phyloP scores from a whole-genome alignment of 495 filamentous ascomycete species.

The Bacidia rubella region DNA sequence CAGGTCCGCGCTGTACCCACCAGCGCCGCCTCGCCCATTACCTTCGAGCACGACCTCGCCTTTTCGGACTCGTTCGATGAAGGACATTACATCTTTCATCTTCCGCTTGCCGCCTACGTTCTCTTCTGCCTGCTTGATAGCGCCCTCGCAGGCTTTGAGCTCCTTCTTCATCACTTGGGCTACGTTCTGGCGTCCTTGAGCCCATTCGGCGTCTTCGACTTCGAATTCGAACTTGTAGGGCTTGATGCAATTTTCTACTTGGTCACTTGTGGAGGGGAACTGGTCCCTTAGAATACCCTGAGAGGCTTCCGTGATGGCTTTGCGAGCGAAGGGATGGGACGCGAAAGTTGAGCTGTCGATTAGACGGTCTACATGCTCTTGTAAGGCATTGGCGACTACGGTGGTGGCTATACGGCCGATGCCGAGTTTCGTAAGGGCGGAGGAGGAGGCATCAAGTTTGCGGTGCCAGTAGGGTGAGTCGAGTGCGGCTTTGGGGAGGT shows the following conservation, averaged over 20 bases:
- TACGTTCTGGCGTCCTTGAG: conserved; percentile 65
- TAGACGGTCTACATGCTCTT: conserved; percentile 68
- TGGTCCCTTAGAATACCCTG: conserved; percentile 81
- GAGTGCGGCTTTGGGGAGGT: conserved; percentile 54
- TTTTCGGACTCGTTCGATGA: conserved; percentile 76
- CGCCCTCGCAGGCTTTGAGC: conserved; percentile 65
- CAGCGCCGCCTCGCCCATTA: conserved; percentile 58
- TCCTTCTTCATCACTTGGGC: conserved; percentile 68
- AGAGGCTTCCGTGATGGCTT: conserved; percentile 81
- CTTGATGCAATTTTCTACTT: conserved; percentile 99
- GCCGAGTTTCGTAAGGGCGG: conserved; percentile 80
- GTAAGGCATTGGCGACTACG: conserved; percentile 76
- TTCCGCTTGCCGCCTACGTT: conserved; percentile 67
- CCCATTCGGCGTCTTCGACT: conserved; percentile 81
- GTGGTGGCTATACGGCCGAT: conserved; percentile 86
- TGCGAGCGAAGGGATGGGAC: conserved; percentile 77
- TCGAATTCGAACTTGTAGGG: conserved; percentile 97
- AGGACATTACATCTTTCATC: conserved; percentile 75
- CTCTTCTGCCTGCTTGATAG: conserved; percentile 60
- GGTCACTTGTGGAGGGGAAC: conserved; percentile 91
- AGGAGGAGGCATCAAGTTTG: conserved; percentile 85
- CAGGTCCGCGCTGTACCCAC: conserved; percentile 77
- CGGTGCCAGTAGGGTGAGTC: conserved; percentile 84
- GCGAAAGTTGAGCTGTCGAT: conserved; percentile 69
- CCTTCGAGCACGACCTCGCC: conserved; percentile 75